Conservation (phyloP, 495 filamentous ascomycete species). For the Penicillium argentinense region DNA sequence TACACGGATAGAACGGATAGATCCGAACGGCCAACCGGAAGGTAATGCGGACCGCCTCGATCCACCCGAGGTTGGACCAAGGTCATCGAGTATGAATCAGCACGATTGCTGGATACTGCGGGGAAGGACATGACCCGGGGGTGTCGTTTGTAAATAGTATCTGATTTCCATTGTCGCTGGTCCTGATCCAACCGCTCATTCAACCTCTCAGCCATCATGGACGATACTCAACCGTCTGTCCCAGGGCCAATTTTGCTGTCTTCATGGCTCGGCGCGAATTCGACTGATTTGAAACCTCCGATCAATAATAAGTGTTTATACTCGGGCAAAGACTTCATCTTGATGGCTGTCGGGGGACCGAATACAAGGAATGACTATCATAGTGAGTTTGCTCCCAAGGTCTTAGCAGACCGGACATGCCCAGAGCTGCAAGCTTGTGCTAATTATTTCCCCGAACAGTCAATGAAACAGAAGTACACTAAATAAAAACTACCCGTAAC, state of each 20-base stretch:
- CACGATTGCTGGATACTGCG: too few relatives aligned
- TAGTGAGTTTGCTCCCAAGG: slow-evolving; percentile 10
- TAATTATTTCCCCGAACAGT: slow-evolving; percentile 40
- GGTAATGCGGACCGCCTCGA: slow-evolving; percentile 4
- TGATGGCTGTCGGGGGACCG: slow-evolving; percentile 22
- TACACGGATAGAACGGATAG: too few relatives aligned
- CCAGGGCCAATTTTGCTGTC: slow-evolving; percentile 8
- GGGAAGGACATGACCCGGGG: too few relatives aligned
- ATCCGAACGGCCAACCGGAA: slow-evolving; percentile 19
- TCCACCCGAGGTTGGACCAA: too few relatives aligned
- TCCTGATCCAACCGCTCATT: too few relatives aligned
- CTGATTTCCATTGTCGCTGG: too few relatives aligned
- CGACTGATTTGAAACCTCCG: slow-evolving; percentile 76
- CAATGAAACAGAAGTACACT: slow-evolving; percentile 62
- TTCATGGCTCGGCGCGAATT: slow-evolving; percentile 70
- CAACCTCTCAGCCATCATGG: background rate
- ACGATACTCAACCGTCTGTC: slow-evolving; percentile 6
- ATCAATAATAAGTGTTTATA: slow-evolving; percentile 89
- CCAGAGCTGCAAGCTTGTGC: background rate
- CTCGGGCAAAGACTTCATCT: slow-evolving; percentile 39
- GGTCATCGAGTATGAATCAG: too few relatives aligned
- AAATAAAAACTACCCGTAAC: too few relatives aligned
- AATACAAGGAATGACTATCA: slow-evolving; percentile 24
- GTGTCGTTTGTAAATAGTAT: too few relatives aligned
- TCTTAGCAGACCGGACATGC: too few relatives aligned